Conservation (phyloP, 495 filamentous ascomycete species). For the Apodospora peruviana region DNA sequence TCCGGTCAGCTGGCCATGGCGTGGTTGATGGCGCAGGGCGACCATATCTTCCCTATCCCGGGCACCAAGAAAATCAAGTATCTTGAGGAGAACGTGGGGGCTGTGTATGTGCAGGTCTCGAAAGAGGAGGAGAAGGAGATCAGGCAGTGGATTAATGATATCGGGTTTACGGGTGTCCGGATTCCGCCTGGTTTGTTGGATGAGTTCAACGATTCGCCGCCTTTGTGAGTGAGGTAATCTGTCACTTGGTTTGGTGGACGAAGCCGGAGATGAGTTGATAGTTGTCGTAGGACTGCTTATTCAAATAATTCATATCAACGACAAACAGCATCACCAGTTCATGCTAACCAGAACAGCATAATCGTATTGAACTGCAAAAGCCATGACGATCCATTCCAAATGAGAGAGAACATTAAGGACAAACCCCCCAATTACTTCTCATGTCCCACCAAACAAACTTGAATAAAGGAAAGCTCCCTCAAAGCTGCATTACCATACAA, state of each 20-base stretch:
- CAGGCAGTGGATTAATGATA: not conserved
- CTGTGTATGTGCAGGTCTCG: slow-evolving; percentile 39
- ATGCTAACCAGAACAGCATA: not conserved
- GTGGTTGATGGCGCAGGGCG: slow-evolving; percentile 47
- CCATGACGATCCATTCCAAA: not conserved
- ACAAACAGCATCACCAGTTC: too few relatives aligned
- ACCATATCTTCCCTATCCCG: slow-evolving; percentile 51
- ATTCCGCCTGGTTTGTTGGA: not conserved
- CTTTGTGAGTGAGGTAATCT: not conserved
- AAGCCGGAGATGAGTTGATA: too few relatives aligned
- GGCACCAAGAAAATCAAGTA: slow-evolving; percentile 50
- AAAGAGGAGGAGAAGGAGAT: slow-evolving; percentile 48
- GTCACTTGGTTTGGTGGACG: too few relatives aligned
- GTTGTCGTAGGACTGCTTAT: too few relatives aligned
- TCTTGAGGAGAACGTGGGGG: slow-evolving; percentile 51
- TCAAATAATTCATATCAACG: too few relatives aligned
- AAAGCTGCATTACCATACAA: not conserved
- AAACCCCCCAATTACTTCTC: not conserved
- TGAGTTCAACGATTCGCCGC: not conserved
- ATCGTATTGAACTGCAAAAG: not conserved
- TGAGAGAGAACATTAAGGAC: not conserved
- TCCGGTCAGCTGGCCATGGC: slow-evolving; percentile 53
- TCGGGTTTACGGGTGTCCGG: not conserved
- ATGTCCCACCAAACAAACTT: not conserved
- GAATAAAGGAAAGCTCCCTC: not conserved